Base-by-base conservation (phyloP, 257 asterid species). In the Echites panduratus region DNA sequence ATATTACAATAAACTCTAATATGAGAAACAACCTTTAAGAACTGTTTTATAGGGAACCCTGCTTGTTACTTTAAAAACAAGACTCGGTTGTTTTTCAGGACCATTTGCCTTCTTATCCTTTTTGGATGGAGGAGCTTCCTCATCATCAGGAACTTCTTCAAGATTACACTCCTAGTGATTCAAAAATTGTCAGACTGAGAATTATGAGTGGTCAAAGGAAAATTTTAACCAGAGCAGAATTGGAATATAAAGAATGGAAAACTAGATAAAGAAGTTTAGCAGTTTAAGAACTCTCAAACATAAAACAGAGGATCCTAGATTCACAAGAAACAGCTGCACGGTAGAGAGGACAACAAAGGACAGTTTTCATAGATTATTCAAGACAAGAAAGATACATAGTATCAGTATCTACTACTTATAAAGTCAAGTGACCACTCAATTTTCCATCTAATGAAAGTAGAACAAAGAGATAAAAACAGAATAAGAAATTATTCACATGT, bases 11-110 rank as follows among this genome's bases (percentile, higher is more conserved):
- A 41, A 17, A 29, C 61, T 14, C n/a, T 14, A 26, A 11, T 0
- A 26, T 24, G 1, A 52, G 67, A 3, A 38, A 73, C 2, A 16
- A 89, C 97, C 92, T 87, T 92, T 92, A 12, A 94, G 88, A 82
- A 94, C 95, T 54, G 98, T 94, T 81, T 94, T 94, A 74, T 94
- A 94, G n/a, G 86, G 96, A 74, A 94, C 96, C 82, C 90, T 87
- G 87, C 88, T 91, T 10, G 95, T 88, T 73, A 94, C 70, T 79
- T 89, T 91, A 87, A 94, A 94, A 27, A 82, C 74, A 76, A 94
- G 97, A 85, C 86, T 89, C 69, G 95, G 96, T 76, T 79, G 44
- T 86, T 94, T 94, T 54, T 93, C 98, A 20, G 98, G 91, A 61
- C 87, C 96, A 75, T 88, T 94, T 68, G 95, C 94, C 72, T 94